These are phyloP conservation scores for Coprinopsis strossmayeri DNA, from an alignment of 768 basidiomycete species.

Conservation along the genomic window DNA sequence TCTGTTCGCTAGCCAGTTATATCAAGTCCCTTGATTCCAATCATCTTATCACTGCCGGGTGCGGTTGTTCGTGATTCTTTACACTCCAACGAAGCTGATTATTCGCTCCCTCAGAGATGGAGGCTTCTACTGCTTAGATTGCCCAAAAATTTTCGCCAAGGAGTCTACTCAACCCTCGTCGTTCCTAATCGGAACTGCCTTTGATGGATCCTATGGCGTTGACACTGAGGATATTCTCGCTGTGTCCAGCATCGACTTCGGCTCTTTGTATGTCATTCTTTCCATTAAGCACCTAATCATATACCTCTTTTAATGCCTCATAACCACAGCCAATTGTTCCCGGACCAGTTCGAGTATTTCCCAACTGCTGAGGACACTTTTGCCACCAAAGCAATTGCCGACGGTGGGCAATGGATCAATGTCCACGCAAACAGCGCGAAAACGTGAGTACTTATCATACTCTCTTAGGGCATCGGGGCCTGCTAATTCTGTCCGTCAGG, in stretches of 20 bases:
- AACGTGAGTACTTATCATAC: conserved; percentile 6
- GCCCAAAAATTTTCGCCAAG: conserved; percentile 22
- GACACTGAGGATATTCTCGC: conserved; percentile 30
- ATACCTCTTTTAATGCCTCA: not conserved
- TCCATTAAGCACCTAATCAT: conserved; percentile 12
- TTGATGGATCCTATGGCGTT: conserved; percentile 29
- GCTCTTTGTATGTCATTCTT: conserved; percentile 22
- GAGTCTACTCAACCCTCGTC: conserved; percentile 13
- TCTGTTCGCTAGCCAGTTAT: conserved; percentile 13
- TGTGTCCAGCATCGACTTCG: conserved; percentile 25
- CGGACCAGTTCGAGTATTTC: conserved; percentile 28
- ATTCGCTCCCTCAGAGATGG: conserved; percentile 13
- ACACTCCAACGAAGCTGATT: not conserved
- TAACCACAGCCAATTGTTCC: conserved; percentile 25
- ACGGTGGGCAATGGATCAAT: conserved; percentile 25
- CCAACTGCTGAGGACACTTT: conserved; percentile 6
- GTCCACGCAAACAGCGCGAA: conserved; percentile 17
- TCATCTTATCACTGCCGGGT: conserved; percentile 32
- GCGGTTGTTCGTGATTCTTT: conserved; percentile 4
- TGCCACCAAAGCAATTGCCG: conserved; percentile 17
- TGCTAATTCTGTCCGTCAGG: conserved; percentile 10
- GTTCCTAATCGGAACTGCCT: conserved; percentile 21
- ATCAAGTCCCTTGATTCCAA: conserved; percentile 26
- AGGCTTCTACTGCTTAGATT: conserved; percentile 28
- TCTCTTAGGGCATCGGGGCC: not conserved